These are phyloP conservation scores for Ophiosphaerella korrae DNA, from an alignment of 2,329 filamentous ascomycete species.

Conservation along the genomic window DNA sequence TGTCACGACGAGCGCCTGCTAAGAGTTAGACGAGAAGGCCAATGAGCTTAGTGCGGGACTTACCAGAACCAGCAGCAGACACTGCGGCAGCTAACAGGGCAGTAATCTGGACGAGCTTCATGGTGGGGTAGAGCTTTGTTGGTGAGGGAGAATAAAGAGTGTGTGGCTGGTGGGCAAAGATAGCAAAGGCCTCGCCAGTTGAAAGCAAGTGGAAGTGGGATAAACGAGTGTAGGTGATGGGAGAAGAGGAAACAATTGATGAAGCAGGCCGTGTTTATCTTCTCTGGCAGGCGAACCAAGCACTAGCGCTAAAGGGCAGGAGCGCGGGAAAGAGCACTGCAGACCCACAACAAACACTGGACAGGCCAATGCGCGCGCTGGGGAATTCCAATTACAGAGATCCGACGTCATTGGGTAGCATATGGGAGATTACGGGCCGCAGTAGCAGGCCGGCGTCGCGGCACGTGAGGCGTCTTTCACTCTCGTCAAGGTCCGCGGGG, in stretches of 20 bases:
- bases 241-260: slow-evolving; percentile 14
- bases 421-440: not conserved
- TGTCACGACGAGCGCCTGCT: slow-evolving; percentile 17
- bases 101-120: slow-evolving; percentile 34
- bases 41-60: slow-evolving; percentile 7
- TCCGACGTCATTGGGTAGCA: slow-evolving; percentile 6
- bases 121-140: slow-evolving; percentile 21
- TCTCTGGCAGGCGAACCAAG: slow-evolving; percentile 23
- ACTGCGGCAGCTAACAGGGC: slow-evolving; percentile 30
- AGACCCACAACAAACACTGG: slow-evolving; percentile 19
- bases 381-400: not conserved
- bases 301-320: slow-evolving; percentile 9
- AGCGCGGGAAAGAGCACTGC: slow-evolving; percentile 18
- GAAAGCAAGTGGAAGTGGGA: slow-evolving; percentile 14
- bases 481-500: not conserved
- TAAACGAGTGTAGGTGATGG: slow-evolving; percentile 34
- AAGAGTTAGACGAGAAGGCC: slow-evolving; percentile 8
- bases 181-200: slow-evolving; percentile 18
- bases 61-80: slow-evolving; percentile 24
- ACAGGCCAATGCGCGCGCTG: not conserved
- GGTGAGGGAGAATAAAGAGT: slow-evolving; percentile 24
- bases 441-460: not conserved
- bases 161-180: slow-evolving; percentile 15
- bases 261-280: slow-evolving; percentile 14
- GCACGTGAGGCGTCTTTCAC: slow-evolving; percentile 25